phyloP scores from a whole-genome alignment of 768 basidiomycete genomes.

The Calocera cornea region DNA sequence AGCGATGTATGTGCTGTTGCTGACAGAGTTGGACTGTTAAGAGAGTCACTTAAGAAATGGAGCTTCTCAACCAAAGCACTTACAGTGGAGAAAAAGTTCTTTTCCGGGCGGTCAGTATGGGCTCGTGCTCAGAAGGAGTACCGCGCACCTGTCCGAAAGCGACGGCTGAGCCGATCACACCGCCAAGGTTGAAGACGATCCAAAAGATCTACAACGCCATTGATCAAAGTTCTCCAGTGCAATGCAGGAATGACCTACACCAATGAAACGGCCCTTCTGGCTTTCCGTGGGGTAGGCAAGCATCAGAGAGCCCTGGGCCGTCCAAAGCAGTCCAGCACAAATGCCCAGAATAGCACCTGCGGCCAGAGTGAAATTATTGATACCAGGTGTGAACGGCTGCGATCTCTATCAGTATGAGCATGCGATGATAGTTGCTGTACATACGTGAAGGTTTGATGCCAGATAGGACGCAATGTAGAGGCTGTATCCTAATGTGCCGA shows the following conservation, averaged over 20 bases:
- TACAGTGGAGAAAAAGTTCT: not conserved
- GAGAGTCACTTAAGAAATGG: conserved; percentile 2
- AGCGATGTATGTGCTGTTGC: conserved; percentile 41
- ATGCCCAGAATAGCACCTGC: conserved; percentile 62
- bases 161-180: conserved; percentile 15
- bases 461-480: conserved; percentile 62
- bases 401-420: not conserved
- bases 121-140: not conserved
- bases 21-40: conserved; percentile 13
- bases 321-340: conserved; percentile 63
- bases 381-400: conserved; percentile 25
- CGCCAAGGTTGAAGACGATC: conserved; percentile 54
- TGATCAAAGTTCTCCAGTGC: not conserved
- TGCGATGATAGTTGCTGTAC: not conserved
- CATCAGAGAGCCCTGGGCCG: conserved; percentile 75
- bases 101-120: not conserved
- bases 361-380: conserved; percentile 65
- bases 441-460: conserved; percentile 25
- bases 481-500: conserved; percentile 65
- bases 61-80: not conserved
- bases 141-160: conserved; percentile 11
- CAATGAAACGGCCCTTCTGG: conserved; percentile 66
- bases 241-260: conserved; percentile 11
- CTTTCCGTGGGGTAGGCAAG: conserved; percentile 67
- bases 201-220: conserved; percentile 42